Evolutionary conservation across 2,329 filamentous ascomycete genomes (phyloP), one percentile per base, ranked within the genome.

Genomic region (Lasiodiplodia hormozganensis): DNA sequence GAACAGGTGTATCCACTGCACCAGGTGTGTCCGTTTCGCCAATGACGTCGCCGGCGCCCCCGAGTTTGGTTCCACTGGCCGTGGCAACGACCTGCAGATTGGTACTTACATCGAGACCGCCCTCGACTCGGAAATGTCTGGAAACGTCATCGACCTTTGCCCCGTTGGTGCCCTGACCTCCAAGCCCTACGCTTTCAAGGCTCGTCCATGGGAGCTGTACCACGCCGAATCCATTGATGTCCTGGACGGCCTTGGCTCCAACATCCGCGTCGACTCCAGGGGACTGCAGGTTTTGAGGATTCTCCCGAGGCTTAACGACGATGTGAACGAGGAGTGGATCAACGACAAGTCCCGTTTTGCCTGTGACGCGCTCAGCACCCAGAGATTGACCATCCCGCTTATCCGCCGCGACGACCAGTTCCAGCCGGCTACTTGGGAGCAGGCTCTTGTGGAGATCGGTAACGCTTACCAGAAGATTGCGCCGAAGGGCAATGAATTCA

Each of bases 1-100:
- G 96, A 99, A 99, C 87, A 89, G 96, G 80, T 99, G 96, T 83
- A 99, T 99, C 77, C 96, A 99, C 86, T 99, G 96, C 87, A 99
- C 96, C 72, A 90, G 96, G 77, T 99, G 96, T 83, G 89, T 99
- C 75, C 94, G 96, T 78, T 99, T 99, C 82, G 92, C 96, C 79
- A 99, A 98, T 83, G 96, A 99, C 77, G 87, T 99, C 76, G 96
- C 96, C 71, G 96, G 96, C 76, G 96, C 96, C 70, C 94, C 96
- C 43, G 96, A 99, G 82, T 88, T 99, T 76, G 96, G 96, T 74
- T 97, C 94, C 43, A 92, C 92, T 36, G 96, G 96, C 78, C 92
- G 96, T 85, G 96, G 96, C 79, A 98, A 98, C 82, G 92, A 97
- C 81, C 89, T 99, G 76, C 94, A 99, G 82, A 99, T 99, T 78